phyloP scores from a whole-genome alignment of 345 rosid species.

The Moricandia arvensis region DNA sequence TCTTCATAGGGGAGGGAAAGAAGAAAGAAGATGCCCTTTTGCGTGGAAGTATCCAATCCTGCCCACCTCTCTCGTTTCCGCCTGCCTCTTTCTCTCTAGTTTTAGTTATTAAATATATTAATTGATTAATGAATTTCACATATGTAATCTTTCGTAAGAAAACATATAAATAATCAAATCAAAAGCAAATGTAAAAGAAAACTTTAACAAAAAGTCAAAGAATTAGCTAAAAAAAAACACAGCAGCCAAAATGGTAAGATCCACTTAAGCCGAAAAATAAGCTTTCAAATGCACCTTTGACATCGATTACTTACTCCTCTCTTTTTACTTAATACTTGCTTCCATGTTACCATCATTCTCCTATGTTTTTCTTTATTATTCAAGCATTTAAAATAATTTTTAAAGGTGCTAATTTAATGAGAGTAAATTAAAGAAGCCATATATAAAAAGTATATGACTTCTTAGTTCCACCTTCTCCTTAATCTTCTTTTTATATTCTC shows the following conservation, averaged over 20 bases:
- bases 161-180: background rate
- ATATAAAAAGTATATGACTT: slow-evolving; percentile 19
- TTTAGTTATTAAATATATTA: background rate
- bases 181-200: background rate
- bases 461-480: slow-evolving; percentile 8
- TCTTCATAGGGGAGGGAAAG: slow-evolving; percentile 28
- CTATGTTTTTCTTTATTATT: slow-evolving; percentile 9
- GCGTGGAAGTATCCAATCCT: slow-evolving; percentile 30
- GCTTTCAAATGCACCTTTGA: slow-evolving; percentile 11
- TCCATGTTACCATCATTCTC: slow-evolving; percentile 34
- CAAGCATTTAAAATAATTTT: background rate
- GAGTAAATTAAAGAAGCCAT: slow-evolving; percentile 16
- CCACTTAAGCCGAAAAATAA: background rate
- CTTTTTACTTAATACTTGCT: slow-evolving; percentile 24
- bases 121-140: background rate
- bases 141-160: slow-evolving; percentile 1
- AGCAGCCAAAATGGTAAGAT: background rate
- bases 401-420: slow-evolving; percentile 2
- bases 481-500: background rate
- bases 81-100: slow-evolving; percentile 2
- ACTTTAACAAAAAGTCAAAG: background rate
- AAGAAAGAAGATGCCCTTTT: slow-evolving; percentile 30
- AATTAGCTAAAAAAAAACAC: background rate
- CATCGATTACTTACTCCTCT: slow-evolving; percentile 24
- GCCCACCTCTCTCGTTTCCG: slow-evolving; percentile 20